Conservation (phyloP, 306 rosid species). For the Cicer bijugum region DNA sequence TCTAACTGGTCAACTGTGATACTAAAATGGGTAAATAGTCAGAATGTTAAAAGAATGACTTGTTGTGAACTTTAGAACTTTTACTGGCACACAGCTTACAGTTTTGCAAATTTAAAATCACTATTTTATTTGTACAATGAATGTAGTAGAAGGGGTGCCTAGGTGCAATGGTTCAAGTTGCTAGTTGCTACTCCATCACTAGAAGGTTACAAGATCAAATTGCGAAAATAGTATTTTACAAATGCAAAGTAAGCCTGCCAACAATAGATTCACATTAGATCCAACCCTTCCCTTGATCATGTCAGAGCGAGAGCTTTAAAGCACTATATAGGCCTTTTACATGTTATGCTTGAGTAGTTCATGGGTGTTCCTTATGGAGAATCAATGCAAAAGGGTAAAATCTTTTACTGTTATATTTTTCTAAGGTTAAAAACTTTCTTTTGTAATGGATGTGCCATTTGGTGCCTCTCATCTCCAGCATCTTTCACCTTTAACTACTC, state of each 20-base stretch:
- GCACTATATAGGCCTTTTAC: background rate
- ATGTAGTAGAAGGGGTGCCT: background rate
- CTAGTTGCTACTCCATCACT: background rate
- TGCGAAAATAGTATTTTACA: background rate
- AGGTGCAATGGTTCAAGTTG: background rate
- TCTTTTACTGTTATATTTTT: background rate
- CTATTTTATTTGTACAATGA: background rate
- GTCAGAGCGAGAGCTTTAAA: background rate
- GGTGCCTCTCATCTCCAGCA: background rate
- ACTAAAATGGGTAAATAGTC: background rate
- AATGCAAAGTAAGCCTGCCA: background rate
- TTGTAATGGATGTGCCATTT: background rate
- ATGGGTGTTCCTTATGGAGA: background rate
- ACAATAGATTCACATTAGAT: background rate
- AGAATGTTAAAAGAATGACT: background rate
- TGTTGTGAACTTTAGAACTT: background rate
- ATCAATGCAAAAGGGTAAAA: conserved; percentile 1
- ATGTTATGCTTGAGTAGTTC: background rate
- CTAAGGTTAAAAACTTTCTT: background rate
- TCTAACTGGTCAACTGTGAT: background rate
- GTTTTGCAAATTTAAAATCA: background rate
- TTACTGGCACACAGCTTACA: conserved; percentile 3
- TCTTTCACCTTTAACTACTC: background rate
- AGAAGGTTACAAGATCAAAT: background rate
- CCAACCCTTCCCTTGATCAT: conserved; percentile 5